Conservation (phyloP, 345 rosid species). For the Hibiscus syriacus region DNA sequence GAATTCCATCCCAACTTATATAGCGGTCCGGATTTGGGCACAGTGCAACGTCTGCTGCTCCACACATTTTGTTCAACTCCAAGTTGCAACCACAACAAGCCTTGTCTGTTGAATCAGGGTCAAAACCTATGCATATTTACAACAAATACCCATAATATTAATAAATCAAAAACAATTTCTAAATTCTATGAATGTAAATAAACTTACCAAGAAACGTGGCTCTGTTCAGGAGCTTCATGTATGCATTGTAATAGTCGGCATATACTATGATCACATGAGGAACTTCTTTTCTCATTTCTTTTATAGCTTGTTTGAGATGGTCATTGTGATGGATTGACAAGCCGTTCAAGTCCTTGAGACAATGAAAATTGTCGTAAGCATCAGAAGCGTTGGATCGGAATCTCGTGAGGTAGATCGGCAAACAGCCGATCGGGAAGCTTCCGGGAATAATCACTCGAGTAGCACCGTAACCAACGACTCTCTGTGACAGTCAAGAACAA, state of each 20-base stretch:
- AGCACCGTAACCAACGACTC: background rate
- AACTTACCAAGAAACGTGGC: background rate
- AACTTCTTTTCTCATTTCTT: background rate
- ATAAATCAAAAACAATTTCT: background rate
- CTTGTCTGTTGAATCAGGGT: background rate
- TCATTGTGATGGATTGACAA: background rate
- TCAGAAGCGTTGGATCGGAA: background rate
- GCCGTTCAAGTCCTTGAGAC: background rate
- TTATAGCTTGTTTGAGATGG: background rate
- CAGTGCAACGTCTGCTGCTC: background rate
- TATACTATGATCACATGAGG: background rate
- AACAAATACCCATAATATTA: background rate
- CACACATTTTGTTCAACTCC: background rate
- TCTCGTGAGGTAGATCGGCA: background rate
- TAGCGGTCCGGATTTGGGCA: background rate
- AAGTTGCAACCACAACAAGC: slow-evolving; percentile 5
- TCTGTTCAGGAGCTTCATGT: background rate
- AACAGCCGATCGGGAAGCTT: background rate
- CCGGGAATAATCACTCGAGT: background rate
- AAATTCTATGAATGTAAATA: background rate
- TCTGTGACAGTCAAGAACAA: background rate
- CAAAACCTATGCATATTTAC: background rate
- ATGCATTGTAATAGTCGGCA: slow-evolving; percentile 3
- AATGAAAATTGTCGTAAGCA: background rate
- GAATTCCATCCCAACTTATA: slow-evolving; percentile 2